These are phyloP conservation scores for Hirsutella rhossiliensis DNA, from an alignment of 2,329 filamentous ascomycete species.

Conservation along the genomic window DNA sequence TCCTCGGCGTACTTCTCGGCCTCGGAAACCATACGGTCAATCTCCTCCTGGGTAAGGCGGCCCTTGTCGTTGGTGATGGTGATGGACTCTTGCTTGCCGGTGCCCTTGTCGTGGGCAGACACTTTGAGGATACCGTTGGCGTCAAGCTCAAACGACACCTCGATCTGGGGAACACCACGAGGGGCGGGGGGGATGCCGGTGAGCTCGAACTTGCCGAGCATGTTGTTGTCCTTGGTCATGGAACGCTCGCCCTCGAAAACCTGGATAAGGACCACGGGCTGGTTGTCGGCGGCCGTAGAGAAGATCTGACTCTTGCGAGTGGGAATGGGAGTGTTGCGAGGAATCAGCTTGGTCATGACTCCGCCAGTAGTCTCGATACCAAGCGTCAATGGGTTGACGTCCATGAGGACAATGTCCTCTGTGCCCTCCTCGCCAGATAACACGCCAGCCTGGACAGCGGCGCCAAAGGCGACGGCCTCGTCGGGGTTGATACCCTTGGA, in stretches of 20 bases:
- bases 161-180: conserved; percentile 93
- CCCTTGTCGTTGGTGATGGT: conserved; percentile 99
- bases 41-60: conserved; percentile 89
- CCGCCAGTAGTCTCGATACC: conserved; percentile 96
- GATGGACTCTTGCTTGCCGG: conserved; percentile 92
- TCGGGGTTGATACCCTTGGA: conserved; percentile 99
- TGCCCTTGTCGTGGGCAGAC: conserved; percentile 92
- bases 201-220: conserved; percentile 96
- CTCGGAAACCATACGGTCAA: conserved; percentile 97
- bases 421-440: conserved; percentile 79
- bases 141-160: conserved; percentile 95
- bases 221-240: conserved; percentile 94
- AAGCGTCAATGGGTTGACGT: conserved; percentile 90
- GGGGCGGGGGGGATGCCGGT: conserved; percentile 91
- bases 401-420: conserved; percentile 79
- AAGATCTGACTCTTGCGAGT: conserved; percentile 98
- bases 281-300: conserved; percentile 93
- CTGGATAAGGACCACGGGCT: conserved; percentile 89
- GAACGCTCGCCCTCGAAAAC: conserved; percentile 90
- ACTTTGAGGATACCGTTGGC: conserved; percentile 98
- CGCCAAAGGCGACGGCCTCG: conserved; percentile 96
- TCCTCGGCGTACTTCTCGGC: conserved; percentile 98
- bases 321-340: conserved; percentile 86
- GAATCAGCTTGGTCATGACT: conserved; percentile 95
- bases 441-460: conserved; percentile 93